phyloP scores from a whole-genome alignment of 179 eudicot species.

The Beta macrorhiza region DNA sequence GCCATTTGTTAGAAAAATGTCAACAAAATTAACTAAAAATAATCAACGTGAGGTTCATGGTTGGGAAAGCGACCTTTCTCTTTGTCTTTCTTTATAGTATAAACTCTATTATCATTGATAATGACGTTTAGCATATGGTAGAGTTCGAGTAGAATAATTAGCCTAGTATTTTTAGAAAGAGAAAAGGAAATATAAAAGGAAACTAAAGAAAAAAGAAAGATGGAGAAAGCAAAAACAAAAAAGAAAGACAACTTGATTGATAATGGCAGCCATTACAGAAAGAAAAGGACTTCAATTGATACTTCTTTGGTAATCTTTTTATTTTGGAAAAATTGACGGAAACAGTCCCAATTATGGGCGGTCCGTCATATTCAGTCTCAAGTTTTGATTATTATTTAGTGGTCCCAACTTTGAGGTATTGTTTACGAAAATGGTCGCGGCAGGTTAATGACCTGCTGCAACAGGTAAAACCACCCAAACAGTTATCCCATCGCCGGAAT shows the following conservation, averaged over 20 bases:
- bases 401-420: too few species aligned
- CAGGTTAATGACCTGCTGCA: too few species aligned
- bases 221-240: constrained; percentile 6
- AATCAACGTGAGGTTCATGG: not conserved
- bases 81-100: not conserved
- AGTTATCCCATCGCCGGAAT: too few species aligned
- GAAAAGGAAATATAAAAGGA: not conserved
- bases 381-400: too few species aligned
- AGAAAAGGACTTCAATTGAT: not conserved
- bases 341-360: too few species aligned
- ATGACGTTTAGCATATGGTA: constrained; percentile 13
- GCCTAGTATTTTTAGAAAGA: not conserved
- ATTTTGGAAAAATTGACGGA: too few species aligned
- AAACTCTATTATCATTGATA: constrained; percentile 2
- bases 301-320: not conserved
- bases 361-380: too few species aligned
- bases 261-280: not conserved
- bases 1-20: not conserved
- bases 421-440: too few species aligned
- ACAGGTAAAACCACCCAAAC: too few species aligned
- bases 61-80: not conserved
- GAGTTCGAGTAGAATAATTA: constrained; percentile 1
- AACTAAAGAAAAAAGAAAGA: not conserved
- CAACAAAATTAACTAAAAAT: not conserved
- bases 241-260: constrained; percentile 9